Evolutionary conservation across 176 grass and related monocot genomes (phyloP), one percentile per base, ranked within the genome.

Genomic region (Cocos nucifera): DNA sequence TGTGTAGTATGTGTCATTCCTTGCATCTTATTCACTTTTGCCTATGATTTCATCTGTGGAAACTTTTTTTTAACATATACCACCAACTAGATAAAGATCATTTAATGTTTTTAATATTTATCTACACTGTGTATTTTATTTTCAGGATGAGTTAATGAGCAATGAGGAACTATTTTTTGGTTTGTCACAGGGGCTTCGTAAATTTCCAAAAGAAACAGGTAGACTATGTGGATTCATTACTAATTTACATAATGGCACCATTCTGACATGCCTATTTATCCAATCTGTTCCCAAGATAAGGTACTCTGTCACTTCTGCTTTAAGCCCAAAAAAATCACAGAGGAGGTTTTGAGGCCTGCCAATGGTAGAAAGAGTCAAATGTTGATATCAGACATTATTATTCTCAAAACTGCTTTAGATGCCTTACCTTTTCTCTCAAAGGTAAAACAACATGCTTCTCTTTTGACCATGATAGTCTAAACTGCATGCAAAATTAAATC

Each of bases 191-290:
- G 78, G 79, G 77, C 91, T 96, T 67, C 75, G 91, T 17, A 96
- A 96, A 76, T 96, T 96, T 87, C 91, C 91, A 54, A 96, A 96
- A 90, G 91, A 96, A 86, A 87, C 86, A 61, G 91, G 91, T 95
- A 77, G 26, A 70, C 18, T 76, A 65, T 44, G 35, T 44, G 35
- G 35, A 14, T 44, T 44, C 35, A 44, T 44, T 2, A 44, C 35
- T 44, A 44, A 14, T 44, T 44, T 44, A 12, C 6, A 1, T 44
- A 44, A 44, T 44, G 35, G 35, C 10, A 12, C 35, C 10, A 44
- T 44, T 61, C 28, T 62, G 6, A 17, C 1, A 28, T 12, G 22
- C 4, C 14, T 19, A 4, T 32, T 15, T 24, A 21, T 63, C 24
- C 19, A 23, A 50, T 75, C 21, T 69, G 25, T 74, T 50, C 50